Evolutionary conservation across 2,329 filamentous ascomycete species (phyloP), one percentile per base, ranked within the genome.

Genomic region (Drechmeria coniospora): DNA sequence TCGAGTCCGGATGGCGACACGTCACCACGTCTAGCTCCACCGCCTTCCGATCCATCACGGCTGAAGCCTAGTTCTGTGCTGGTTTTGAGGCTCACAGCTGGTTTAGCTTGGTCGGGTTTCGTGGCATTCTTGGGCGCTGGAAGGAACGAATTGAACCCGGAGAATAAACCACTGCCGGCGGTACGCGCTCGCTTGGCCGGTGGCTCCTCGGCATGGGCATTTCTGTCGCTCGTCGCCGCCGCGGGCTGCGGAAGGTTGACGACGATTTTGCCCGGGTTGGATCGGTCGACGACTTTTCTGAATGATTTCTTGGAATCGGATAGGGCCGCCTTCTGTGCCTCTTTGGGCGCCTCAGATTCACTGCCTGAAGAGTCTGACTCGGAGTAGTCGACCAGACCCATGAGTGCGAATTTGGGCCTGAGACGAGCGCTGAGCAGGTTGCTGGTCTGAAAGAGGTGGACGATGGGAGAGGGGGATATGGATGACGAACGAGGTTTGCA

Each of bases 61-160:
- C 68, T 77, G 47, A 94, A 94, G 0, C 79, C 84, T 14, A 83
- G 80, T 31, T 79, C 72, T 6, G 80, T 73, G 14, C 82, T 83
- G 7, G 86, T 94, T 59, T 81, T 90, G 33, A 94, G 49, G 43
- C 69, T 80, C 27, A 92, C 42, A 7, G 49, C 45, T 2, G 47
- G 39, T 9, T 31, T 48, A 31, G 26, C 46, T 33, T 37, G 56
- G 48, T 28, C 50, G 34, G 45, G 50, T 36, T 34, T 12, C 20
- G 34, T 28, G 26, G 19, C 44, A 35, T 66, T 64, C 47, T 93
- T 95, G 4, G 87, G 86, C 15, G 86, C 65, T 3, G 87, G 87
- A 13, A 95, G 64, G 39, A 93, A 73, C 2, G 83, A 75, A 48
- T 87, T 90, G 59, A 94, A 90, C 3, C 76, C 79, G 28, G 79